Evolutionary conservation across 2,329 filamentous ascomycete genomes (phyloP).

Genomic region (Aureobasidium melanogenum): DNA sequence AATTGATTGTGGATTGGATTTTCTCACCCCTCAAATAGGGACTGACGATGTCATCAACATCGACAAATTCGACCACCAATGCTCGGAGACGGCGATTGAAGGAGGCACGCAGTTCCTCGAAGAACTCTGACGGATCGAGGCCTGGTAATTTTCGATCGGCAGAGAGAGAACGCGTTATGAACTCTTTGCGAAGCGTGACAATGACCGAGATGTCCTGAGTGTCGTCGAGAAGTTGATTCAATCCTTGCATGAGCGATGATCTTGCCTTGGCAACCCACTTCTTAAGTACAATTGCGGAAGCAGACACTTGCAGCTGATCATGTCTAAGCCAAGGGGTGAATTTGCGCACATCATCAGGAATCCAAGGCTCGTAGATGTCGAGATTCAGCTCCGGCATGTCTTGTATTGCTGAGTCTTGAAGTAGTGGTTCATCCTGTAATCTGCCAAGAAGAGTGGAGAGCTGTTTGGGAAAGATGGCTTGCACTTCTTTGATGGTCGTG

Average conservation of each 20-base stretch:
- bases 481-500: slow-evolving; percentile 67
- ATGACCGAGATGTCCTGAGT: background rate
- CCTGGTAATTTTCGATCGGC: slow-evolving; percentile 12
- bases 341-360: slow-evolving; percentile 69
- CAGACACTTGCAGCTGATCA: slow-evolving; percentile 49
- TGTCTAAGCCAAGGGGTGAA: slow-evolving; percentile 84
- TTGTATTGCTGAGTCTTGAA: slow-evolving; percentile 61
- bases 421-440: slow-evolving; percentile 60
- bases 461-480: slow-evolving; percentile 62
- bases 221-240: background rate
- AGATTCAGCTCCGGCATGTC: slow-evolving; percentile 62
- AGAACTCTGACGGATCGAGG: slow-evolving; percentile 10
- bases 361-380: slow-evolving; percentile 71
- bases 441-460: slow-evolving; percentile 60
- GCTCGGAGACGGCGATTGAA: slow-evolving; percentile 9
- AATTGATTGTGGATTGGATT: background rate
- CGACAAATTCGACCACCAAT: background rate
- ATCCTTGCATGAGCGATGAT: slow-evolving; percentile 54
- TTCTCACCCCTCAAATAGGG: background rate
- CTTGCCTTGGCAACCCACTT: slow-evolving; percentile 65
- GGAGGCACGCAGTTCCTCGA: slow-evolving; percentile 11
- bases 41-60: background rate
- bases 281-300: slow-evolving; percentile 33
- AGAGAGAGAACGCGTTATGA: slow-evolving; percentile 1
- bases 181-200: slow-evolving; percentile 4